phyloP scores from a whole-genome alignment of 1,284 basidiomycete genomes.

The Pascua guehoae region DNA sequence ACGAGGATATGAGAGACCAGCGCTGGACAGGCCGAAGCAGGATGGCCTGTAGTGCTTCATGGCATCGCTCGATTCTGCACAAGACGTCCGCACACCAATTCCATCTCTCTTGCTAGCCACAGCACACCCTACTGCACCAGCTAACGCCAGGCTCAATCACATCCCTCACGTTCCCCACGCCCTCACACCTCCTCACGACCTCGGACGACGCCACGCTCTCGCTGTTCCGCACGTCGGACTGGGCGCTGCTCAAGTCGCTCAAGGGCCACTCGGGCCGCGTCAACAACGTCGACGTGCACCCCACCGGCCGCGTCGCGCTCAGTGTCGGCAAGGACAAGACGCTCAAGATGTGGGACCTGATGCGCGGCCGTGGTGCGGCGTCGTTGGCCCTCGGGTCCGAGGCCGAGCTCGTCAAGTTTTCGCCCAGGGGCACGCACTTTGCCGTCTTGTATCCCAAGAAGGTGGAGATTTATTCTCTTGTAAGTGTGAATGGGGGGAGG shows the following conservation, averaged over 20 bases:
- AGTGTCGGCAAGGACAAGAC: slow-evolving; percentile 87
- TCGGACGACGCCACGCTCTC: slow-evolving; percentile 86
- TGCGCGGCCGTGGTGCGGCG: slow-evolving; percentile 84
- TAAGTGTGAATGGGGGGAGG: slow-evolving; percentile 12
- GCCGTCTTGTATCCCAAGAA: slow-evolving; percentile 70
- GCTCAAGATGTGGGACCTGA: slow-evolving; percentile 96
- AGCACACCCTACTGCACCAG: background rate
- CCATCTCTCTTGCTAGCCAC: no score
- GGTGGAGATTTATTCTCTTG: slow-evolving; percentile 51
- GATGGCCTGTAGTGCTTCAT: no score
- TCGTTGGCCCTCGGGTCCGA: slow-evolving; percentile 85
- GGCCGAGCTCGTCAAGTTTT: slow-evolving; percentile 83
- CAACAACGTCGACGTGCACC: slow-evolving; percentile 85
- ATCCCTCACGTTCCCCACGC: slow-evolving; percentile 77
- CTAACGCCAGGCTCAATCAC: slow-evolving; percentile 74
- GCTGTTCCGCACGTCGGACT: slow-evolving; percentile 87
- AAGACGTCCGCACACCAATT: background rate
- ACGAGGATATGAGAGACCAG: no score
- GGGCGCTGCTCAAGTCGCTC: slow-evolving; percentile 79
- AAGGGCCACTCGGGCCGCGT: slow-evolving; percentile 92
- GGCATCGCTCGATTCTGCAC: background rate
- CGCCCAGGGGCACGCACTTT: slow-evolving; percentile 67
- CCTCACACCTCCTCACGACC: slow-evolving; percentile 81
- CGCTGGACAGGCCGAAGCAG: no score
- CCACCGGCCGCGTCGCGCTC: slow-evolving; percentile 83